Evolutionary conservation across 1,284 basidiomycete genomes (phyloP).

Genomic region (Puccinia novopanici): DNA sequence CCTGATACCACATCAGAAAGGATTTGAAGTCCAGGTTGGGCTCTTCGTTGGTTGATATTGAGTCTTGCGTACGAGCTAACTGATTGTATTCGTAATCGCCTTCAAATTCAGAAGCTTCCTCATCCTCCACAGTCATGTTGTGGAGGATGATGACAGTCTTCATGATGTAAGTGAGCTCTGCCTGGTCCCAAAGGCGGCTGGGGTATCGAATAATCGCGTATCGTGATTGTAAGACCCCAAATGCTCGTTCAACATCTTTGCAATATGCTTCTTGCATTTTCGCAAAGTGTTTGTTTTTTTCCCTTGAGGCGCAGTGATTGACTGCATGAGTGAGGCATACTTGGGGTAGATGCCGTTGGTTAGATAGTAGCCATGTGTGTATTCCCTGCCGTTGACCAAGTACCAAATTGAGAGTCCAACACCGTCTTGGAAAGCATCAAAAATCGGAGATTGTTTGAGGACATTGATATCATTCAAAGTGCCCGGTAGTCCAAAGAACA

Average conservation of each 20-base stretch:
- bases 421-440: background rate
- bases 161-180: too few species aligned
- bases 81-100: background rate
- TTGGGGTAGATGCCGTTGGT: conserved; percentile 2
- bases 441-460: background rate
- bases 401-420: background rate
- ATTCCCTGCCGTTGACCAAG: background rate
- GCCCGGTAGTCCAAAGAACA: background rate
- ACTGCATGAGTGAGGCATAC: background rate
- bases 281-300: too few species aligned
- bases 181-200: background rate
- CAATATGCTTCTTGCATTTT: background rate
- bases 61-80: background rate
- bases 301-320: background rate
- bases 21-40: background rate
- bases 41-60: background rate
- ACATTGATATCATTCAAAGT: background rate
- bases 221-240: background rate
- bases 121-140: too few species aligned
- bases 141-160: too few species aligned
- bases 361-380: background rate
- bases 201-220: background rate
- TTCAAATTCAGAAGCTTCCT: background rate
- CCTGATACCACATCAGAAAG: background rate
- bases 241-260: conserved; percentile 5